phyloP scores from a whole-genome alignment of 2,329 filamentous ascomycete genomes.

The Thermochaetoides dissita region DNA sequence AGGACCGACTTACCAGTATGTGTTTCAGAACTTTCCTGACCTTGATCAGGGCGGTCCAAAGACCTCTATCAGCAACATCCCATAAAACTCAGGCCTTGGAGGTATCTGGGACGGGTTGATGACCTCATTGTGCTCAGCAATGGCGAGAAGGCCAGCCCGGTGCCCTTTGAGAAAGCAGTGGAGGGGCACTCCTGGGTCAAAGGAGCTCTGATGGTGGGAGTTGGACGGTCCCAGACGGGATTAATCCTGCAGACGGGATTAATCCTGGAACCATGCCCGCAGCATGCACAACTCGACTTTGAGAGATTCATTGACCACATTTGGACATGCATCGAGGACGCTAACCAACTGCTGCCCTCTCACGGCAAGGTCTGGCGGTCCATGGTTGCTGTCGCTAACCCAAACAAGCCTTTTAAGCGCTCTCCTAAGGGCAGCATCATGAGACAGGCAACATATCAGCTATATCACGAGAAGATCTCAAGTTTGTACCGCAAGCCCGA shows the following conservation, averaged over 20 bases:
- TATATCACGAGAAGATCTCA: conserved; percentile 6
- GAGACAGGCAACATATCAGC: conserved; percentile 1
- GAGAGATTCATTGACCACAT: conserved; percentile 4
- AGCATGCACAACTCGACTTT: background rate
- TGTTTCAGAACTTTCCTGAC: conserved; percentile 7
- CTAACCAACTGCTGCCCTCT: conserved; percentile 3
- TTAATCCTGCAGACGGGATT: conserved; percentile 7
- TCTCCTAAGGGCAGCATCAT: conserved; percentile 5
- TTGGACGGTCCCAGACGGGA: conserved; percentile 3
- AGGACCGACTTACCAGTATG: background rate
- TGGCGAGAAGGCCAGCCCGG: conserved; percentile 7
- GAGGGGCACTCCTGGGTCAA: conserved; percentile 1
- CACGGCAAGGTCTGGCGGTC: conserved; percentile 4
- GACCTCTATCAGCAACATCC: conserved; percentile 7
- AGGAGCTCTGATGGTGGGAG: conserved; percentile 6
- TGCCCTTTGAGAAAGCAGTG: conserved; percentile 3
- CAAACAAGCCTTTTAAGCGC: conserved; percentile 6
- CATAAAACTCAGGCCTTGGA: conserved; percentile 4
- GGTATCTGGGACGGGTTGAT: conserved; percentile 4
- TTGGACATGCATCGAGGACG: conserved; percentile 7
- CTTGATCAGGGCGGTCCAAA: conserved; percentile 2
- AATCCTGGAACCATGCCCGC: conserved; percentile 5
- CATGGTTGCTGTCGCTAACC: conserved; percentile 2
- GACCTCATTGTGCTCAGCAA: conserved; percentile 8
- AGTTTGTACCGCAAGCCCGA: background rate